These are phyloP conservation scores for Penicillium paradoxum DNA, from an alignment of 495 filamentous ascomycete species.

Conservation along the genomic window DNA sequence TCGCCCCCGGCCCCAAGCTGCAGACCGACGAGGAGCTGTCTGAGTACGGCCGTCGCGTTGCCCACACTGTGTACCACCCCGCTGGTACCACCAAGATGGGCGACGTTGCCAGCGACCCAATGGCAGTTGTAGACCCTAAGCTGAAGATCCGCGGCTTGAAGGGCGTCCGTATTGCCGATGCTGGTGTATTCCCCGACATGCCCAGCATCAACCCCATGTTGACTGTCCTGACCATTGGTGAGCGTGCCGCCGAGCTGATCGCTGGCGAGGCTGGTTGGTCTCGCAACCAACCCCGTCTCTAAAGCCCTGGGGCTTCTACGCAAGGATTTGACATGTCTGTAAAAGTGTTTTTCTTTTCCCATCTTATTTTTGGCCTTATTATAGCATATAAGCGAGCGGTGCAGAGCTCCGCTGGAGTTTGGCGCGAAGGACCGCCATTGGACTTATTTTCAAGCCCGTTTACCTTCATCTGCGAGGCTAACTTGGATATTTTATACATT, in stretches of 20 bases:
- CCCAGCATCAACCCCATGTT: constrained; percentile 63
- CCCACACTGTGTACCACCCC: constrained; percentile 84
- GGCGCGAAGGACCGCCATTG: neutral
- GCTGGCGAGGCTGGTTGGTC: constrained; percentile 58
- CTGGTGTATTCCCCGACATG: constrained; percentile 66
- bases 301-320: constrained; percentile 12
- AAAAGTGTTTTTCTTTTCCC: constrained; percentile 3
- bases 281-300: constrained; percentile 46
- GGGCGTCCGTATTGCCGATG: constrained; percentile 60
- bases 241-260: constrained; percentile 60
- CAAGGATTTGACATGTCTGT: constrained; percentile 9
- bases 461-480: constrained; percentile 7
- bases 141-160: constrained; percentile 54
- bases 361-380: constrained; percentile 10
- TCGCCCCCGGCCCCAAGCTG: constrained; percentile 66
- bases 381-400: constrained; percentile 25
- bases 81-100: constrained; percentile 88
- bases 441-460: neutral
- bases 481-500: neutral
- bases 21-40: constrained; percentile 66
- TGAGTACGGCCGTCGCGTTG: constrained; percentile 68
- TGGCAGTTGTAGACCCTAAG: constrained; percentile 60
- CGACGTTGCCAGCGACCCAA: constrained; percentile 52
- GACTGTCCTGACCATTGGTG: constrained; percentile 60
- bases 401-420: constrained; percentile 9